Conservation (phyloP, 73 alveolate genomes). For the Paramecium biaurelia region DNA sequence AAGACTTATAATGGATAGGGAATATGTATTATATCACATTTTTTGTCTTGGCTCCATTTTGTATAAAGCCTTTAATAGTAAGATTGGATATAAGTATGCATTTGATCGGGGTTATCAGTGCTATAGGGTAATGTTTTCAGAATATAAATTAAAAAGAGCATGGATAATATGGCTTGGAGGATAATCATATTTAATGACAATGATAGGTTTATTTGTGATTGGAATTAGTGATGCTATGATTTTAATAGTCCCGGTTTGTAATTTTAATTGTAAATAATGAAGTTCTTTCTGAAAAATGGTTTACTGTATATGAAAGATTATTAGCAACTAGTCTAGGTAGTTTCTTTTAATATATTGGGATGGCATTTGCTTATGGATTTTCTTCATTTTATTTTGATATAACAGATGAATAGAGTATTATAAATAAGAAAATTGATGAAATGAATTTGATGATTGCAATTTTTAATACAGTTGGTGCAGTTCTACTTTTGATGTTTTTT, state of each 20-base stretch:
- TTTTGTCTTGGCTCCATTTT: background rate
- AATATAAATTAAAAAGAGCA: background rate
- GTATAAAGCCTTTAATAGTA: background rate
- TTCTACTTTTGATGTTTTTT: background rate
- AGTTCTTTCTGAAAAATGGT: conserved; percentile 4
- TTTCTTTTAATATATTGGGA: background rate
- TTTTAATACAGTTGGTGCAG: background rate
- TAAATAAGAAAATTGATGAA: background rate
- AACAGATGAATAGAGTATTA: background rate
- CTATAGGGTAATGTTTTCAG: background rate
- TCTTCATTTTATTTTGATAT: background rate
- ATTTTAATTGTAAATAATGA: background rate
- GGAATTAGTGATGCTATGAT: background rate
- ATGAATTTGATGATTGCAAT: conserved; percentile 1
- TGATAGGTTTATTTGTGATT: background rate
- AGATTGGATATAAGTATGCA: background rate
- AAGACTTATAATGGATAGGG: background rate
- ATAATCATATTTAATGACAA: background rate
- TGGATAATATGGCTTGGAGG: background rate
- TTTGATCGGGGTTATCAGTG: background rate
- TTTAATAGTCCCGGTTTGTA: background rate
- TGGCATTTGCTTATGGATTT: background rate
- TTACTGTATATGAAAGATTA: background rate
- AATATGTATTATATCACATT: background rate
- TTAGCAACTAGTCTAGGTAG: background rate